Conservation (phyloP, 495 filamentous ascomycete species). For the Hyaloscypha finlandica region DNA sequence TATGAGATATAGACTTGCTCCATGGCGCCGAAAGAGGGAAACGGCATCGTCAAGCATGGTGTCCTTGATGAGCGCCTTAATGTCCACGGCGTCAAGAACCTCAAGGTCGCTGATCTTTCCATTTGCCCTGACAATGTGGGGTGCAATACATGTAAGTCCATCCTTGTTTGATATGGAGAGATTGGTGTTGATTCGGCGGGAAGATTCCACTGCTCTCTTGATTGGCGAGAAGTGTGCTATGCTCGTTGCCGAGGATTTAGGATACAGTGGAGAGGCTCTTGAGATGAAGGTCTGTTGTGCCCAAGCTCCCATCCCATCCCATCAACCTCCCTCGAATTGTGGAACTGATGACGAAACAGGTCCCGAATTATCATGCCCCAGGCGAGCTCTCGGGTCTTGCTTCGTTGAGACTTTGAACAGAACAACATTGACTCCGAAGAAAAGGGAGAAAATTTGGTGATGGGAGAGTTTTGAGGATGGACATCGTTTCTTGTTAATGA, state of each 20-base stretch:
- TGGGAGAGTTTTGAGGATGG: too few relatives aligned
- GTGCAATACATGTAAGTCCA: constrained; percentile 65
- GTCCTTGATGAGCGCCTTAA: constrained; percentile 80
- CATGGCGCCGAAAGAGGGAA: constrained; percentile 79
- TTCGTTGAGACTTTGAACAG: constrained; percentile 14
- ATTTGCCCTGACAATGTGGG: constrained; percentile 85
- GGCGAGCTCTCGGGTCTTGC: constrained; percentile 41
- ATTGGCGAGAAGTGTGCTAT: constrained; percentile 84
- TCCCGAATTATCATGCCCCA: constrained; percentile 58
- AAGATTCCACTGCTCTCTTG: constrained; percentile 66
- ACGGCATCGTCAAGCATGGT: constrained; percentile 77
- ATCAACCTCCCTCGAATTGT: too few relatives aligned
- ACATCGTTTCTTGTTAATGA: too few relatives aligned
- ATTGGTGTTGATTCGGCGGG: not conserved
- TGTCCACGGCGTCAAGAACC: constrained; percentile 75
- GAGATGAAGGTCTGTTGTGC: constrained; percentile 61
- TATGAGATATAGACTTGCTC: constrained; percentile 64
- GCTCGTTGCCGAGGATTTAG: constrained; percentile 73
- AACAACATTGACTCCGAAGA: too few relatives aligned
- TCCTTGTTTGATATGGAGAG: not conserved
- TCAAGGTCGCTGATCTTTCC: constrained; percentile 79
- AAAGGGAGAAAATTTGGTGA: too few relatives aligned
- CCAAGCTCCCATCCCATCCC: too few relatives aligned
- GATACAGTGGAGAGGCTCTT: constrained; percentile 71
- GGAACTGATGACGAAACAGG: too few relatives aligned